Conservation (phyloP, 495 filamentous ascomycete species). For the Daldinia loculata region DNA sequence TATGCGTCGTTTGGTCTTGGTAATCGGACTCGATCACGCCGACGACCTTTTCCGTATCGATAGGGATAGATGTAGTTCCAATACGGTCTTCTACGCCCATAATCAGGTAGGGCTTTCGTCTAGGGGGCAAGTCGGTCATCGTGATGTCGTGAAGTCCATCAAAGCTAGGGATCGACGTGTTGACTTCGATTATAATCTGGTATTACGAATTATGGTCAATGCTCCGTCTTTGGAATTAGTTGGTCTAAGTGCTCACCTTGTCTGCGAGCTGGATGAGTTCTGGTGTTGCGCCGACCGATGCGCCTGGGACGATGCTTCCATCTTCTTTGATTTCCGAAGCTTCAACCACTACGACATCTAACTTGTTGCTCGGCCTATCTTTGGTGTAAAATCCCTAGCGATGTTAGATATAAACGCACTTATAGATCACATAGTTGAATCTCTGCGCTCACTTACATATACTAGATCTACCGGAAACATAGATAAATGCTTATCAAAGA, state of each 20-base stretch:
- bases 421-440: neutral
- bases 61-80: conserved; percentile 82
- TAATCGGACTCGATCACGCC: conserved; percentile 87
- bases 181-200: conserved; percentile 89
- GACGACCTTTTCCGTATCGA: conserved; percentile 88
- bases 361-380: conserved; percentile 73
- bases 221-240: neutral
- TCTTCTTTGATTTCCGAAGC: conserved; percentile 92
- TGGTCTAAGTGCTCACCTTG: conserved; percentile 59
- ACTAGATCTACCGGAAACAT: conserved; percentile 93
- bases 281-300: conserved; percentile 84
- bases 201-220: conserved; percentile 3
- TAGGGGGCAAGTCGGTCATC: conserved; percentile 82
- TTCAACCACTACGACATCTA: conserved; percentile 88
- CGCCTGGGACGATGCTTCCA: conserved; percentile 88
- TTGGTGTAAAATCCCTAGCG: conserved; percentile 79
- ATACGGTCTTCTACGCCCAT: conserved; percentile 83
- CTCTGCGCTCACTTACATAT: conserved; percentile 62
- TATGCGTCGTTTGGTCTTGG: conserved; percentile 80
- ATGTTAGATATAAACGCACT: conserved; percentile 21
- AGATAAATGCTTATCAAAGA: conserved; percentile 91
- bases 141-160: conserved; percentile 93
- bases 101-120: conserved; percentile 85
- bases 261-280: conserved; percentile 90
- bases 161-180: conserved; percentile 84